Base-by-base conservation (phyloP, 371 early-diverging fungal species). In the Apophysomyces trapeziformis region DNA sequence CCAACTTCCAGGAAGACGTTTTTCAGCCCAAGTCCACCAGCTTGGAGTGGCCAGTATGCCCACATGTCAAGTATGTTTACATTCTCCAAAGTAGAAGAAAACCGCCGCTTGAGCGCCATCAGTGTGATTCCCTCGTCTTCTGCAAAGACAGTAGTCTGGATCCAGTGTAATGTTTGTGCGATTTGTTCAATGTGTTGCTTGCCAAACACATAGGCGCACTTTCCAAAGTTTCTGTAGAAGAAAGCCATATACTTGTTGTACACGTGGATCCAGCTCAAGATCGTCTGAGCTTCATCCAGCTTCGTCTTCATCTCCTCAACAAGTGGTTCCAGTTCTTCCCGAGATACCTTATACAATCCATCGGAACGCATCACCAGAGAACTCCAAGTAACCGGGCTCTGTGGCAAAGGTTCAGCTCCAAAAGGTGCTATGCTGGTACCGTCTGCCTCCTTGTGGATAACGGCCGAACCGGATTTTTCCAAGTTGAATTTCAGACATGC, bases 171-270 rank as follows among this genome's bases (percentile, higher is more conserved):
- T 6, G 44, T 38, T 32, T 18, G 21, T 11, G 35, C 43, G 18
- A 66, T 60, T 21, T 66, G 63, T 1, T 63, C 60, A 7, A 70
- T 26, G 43, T 70, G 70, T 18, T 60, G 61, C 7, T 16, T 41
- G 4, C 73, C 73, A 13, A 73, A 46, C 0, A 72, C 70, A 39
- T 60, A 57, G 8, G 66, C 45, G 7, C 63, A 58, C 11, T 38
- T 45, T 8, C 73, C 73, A 61, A 65, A 66, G 36, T 56, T 64
- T 35, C 70, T 61, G 45, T 67, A 16, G 54, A 73, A 70, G 65
- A 73, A 73, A 9, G 65, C 45, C 13, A 56, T 57, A 57, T 60
- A 73, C 58, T 62, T 62, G 66, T 73, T 70, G 54, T 63, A 73
- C n/a, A 63, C 68, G 38, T 63, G 67, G 16, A 73, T 57, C 70